These are phyloP conservation scores for Xenoacremonium recifei DNA, from an alignment of 2,329 filamentous ascomycete genomes.

Conservation along the genomic window DNA sequence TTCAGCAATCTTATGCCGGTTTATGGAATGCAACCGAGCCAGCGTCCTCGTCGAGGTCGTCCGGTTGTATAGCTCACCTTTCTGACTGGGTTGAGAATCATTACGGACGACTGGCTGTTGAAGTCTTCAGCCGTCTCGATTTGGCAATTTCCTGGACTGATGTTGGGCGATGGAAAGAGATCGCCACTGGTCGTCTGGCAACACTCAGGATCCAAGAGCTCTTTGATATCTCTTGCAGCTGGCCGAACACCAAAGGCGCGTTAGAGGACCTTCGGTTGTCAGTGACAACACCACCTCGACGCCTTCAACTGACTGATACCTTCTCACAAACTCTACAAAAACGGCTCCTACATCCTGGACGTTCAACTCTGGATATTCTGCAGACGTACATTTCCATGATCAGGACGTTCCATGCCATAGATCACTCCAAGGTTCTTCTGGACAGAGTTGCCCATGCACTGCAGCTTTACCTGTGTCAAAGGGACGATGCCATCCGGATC, in stretches of 20 bases:
- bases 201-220: conserved; percentile 68
- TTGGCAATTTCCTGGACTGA: conserved; percentile 51
- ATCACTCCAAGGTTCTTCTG: conserved; percentile 74
- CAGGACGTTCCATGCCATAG: conserved; percentile 70
- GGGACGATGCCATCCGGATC: conserved; percentile 75
- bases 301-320: conserved; percentile 66
- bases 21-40: conserved; percentile 48
- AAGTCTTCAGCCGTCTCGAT: conserved; percentile 54
- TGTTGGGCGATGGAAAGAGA: conserved; percentile 68
- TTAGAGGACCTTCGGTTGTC: conserved; percentile 72
- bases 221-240: conserved; percentile 76
- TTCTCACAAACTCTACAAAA: conserved; percentile 66
- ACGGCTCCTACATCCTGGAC: conserved; percentile 70
- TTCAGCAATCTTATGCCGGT: conserved; percentile 60
- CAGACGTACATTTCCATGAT: conserved; percentile 80
- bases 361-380: conserved; percentile 73
- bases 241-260: conserved; percentile 69
- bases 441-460: conserved; percentile 72
- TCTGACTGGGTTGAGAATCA: conserved; percentile 66
- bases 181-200: conserved; percentile 66
- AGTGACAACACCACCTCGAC: conserved; percentile 65
- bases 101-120: conserved; percentile 62
- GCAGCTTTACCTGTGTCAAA: conserved; percentile 72
- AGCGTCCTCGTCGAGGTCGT: conserved; percentile 9
- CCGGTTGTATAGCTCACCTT: conserved; percentile 57